phyloP scores from a whole-genome alignment of 2,329 filamentous ascomycete species.

The Calonectria pauciramosa region DNA sequence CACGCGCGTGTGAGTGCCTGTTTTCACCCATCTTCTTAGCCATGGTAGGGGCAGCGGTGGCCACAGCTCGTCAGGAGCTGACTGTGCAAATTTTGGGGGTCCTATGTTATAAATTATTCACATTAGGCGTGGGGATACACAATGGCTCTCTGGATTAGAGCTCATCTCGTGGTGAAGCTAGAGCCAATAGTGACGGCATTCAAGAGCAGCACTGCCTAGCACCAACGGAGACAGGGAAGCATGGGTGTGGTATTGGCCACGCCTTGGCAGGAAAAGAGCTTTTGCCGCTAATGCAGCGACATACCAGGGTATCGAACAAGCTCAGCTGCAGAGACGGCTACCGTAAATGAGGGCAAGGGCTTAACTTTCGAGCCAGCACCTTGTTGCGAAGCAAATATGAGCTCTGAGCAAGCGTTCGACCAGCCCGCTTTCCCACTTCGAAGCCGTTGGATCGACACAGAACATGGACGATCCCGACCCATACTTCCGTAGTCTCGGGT shows the following conservation, averaged over 20 bases:
- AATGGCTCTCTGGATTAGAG: not conserved
- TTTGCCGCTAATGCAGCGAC: slow-evolving; percentile 14
- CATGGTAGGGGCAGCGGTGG: not conserved
- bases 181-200: not conserved
- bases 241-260: not conserved
- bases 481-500: slow-evolving; percentile 12
- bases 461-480: slow-evolving; percentile 3
- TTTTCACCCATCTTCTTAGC: not conserved
- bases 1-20: too few species aligned
- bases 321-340: not conserved
- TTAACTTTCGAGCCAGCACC: not conserved
- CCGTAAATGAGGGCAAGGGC: not conserved
- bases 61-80: not conserved
- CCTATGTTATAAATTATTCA: not conserved
- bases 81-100: not conserved
- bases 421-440: not conserved
- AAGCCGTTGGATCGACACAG: slow-evolving; percentile 14
- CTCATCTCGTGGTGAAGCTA: not conserved
- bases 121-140: too few species aligned
- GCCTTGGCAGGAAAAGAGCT: not conserved
- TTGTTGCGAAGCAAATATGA: not conserved
- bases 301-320: not conserved
- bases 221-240: not conserved
- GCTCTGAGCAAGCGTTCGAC: not conserved
- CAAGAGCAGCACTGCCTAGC: not conserved